phyloP scores from a whole-genome alignment of 306 rosid species.

The Malus asiatica region DNA sequence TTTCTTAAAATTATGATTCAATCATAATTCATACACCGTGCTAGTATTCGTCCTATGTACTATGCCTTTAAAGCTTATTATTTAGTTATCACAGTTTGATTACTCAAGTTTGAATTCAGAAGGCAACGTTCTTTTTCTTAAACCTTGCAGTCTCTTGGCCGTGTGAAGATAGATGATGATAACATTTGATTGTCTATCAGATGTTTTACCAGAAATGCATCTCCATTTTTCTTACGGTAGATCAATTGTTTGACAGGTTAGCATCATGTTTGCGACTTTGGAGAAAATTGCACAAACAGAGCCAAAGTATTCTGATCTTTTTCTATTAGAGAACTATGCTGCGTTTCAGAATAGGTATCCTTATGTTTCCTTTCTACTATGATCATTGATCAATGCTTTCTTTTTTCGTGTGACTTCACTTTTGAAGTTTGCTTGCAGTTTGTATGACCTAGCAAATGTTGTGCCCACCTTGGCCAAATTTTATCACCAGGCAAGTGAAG shows the following conservation, averaged over 20 bases:
- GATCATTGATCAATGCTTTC: background rate
- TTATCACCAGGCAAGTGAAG: slow-evolving; percentile 98
- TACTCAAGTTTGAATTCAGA: background rate
- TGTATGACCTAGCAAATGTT: slow-evolving; percentile 92
- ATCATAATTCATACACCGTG: background rate
- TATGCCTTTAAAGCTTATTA: background rate
- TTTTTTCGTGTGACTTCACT: slow-evolving; percentile 6
- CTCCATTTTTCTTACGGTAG: background rate
- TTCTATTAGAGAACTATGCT: slow-evolving; percentile 92
- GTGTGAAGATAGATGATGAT: background rate
- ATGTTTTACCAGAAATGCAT: background rate
- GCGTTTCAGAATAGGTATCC: slow-evolving; percentile 92
- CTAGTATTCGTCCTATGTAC: background rate
- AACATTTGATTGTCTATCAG: background rate
- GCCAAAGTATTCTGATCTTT: slow-evolving; percentile 79
- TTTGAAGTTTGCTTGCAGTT: slow-evolving; percentile 42
- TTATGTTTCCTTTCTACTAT: slow-evolving; percentile 5
- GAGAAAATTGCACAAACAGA: slow-evolving; percentile 82
- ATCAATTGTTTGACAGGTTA: slow-evolving; percentile 53
- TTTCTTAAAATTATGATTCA: background rate
- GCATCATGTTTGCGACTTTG: slow-evolving; percentile 93
- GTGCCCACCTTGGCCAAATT: slow-evolving; percentile 97
- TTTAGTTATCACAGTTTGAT: background rate
- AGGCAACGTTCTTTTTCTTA: background rate
- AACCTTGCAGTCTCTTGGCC: background rate